Base-by-base conservation (phyloP, 495 filamentous ascomycete genomes). In the Aspergillus cavernicola region DNA sequence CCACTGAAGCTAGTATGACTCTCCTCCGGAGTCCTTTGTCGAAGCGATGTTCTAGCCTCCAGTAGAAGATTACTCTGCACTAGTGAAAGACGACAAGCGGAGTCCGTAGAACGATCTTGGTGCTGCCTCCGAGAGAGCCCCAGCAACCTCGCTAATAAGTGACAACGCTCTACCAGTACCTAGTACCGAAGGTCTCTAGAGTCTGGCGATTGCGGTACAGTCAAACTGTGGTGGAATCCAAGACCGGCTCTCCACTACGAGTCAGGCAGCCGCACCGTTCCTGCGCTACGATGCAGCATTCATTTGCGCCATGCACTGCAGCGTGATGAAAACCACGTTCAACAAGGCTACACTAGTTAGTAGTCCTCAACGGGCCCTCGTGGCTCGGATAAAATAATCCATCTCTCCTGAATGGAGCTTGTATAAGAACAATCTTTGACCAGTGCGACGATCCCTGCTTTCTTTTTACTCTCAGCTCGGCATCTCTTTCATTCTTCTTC, bases 341-440 rank as follows among this genome's bases (percentile, higher is more conserved):
- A n/a, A n/a, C n/a, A n/a, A n/a, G n/a, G n/a, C n/a, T n/a, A n/a
- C n/a, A n/a, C n/a, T n/a, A n/a, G n/a, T n/a, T n/a, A n/a, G n/a
- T 9, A 38, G 1, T 16, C 1, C 15, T 38, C 35, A 38, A 38
- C 35, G 15, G 37, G 37, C 16, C 37, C 37, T 40, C 37, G 37
- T 40, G 37, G 37, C 37, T 40, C 37, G 18, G 6, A 12, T 16
- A 40, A 7, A 22, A 20, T 9, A 38, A 38, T 38, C 6, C 3
- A 6, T 11, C 6, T 20, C 37, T 40, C 37, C 37, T 40, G 37
- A 18, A n/a, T 16, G 15, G 16, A 35, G 35, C 5, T 38, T 1
- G 11, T 44, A 44, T 52, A 52, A 44, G 39, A 44, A 43, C 50
- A 24, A 32, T 35, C 35, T 39, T 39, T 35, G 31, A 8, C 40